These are phyloP conservation scores for Pythium rishiriense DNA, from an alignment of 352 stramenopile species.

Conservation along the genomic window DNA sequence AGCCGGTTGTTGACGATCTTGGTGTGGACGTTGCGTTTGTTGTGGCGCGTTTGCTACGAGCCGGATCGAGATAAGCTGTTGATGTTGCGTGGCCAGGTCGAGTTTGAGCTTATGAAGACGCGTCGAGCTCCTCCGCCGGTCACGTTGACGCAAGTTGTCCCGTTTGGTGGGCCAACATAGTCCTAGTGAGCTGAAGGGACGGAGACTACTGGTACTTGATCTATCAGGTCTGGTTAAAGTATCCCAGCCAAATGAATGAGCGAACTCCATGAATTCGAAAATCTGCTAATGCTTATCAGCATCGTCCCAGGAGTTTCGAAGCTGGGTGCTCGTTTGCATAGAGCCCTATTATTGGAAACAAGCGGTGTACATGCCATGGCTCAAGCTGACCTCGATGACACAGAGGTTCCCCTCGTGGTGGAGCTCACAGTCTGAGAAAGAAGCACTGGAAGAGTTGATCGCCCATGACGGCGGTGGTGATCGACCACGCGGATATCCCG, in stretches of 20 bases:
- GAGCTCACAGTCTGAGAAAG: slow-evolving; percentile 1
- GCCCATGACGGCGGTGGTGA: slow-evolving; percentile 26
- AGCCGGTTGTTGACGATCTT: slow-evolving; percentile 20
- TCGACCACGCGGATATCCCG: slow-evolving; percentile 28
- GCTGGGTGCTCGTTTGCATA: neutral
- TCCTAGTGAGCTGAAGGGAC: too few relatives aligned
- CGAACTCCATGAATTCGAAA: neutral
- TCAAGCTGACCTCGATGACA: neutral
- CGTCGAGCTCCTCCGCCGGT: too few relatives aligned
- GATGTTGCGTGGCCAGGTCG: slow-evolving; percentile 25
- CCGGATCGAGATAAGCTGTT: slow-evolving; percentile 8
- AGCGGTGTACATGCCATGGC: too few relatives aligned
- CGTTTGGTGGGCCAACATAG: neutral
- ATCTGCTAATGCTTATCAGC: neutral
- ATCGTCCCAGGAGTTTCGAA: neutral
- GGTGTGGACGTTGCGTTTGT: slow-evolving; percentile 23
- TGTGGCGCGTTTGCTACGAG: slow-evolving; percentile 19
- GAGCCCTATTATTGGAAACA: neutral
- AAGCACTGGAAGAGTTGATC: neutral
- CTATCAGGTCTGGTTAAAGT: neutral
- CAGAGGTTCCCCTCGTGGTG: neutral
- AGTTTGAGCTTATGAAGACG: slow-evolving; percentile 14
- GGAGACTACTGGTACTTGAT: neutral
- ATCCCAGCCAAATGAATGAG: neutral
- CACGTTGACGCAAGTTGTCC: neutral